Evolutionary conservation across 179 eudicot genomes (phyloP).

Genomic region (Corrigiola litoralis): DNA sequence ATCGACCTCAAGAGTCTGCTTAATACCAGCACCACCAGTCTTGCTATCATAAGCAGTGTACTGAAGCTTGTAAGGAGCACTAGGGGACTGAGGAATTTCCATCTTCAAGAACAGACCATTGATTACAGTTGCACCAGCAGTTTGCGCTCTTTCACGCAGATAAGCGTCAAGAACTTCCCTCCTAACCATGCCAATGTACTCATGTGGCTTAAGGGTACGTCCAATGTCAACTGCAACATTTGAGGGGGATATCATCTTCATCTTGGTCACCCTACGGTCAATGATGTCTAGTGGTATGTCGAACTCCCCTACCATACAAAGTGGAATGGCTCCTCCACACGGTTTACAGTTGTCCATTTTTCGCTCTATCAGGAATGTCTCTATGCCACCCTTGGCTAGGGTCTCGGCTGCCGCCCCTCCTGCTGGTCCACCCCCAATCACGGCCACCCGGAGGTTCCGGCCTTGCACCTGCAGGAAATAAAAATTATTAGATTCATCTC

Average conservation of each 20-base stretch:
- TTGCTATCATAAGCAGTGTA: constrained; percentile 76
- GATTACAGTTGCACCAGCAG: constrained; percentile 64
- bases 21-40: constrained; percentile 61
- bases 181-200: constrained; percentile 90
- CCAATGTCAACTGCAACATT: constrained; percentile 89
- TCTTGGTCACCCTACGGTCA: constrained; percentile 70
- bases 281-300: constrained; percentile 77
- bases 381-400: constrained; percentile 71
- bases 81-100: constrained; percentile 49
- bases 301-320: constrained; percentile 87
- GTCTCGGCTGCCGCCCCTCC: constrained; percentile 84
- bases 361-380: constrained; percentile 61
- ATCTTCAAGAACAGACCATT: constrained; percentile 85
- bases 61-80: constrained; percentile 58
- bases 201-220: constrained; percentile 68
- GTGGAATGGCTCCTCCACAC: constrained; percentile 84
- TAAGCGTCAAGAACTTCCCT: constrained; percentile 74
- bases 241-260: constrained; percentile 93
- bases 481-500: background rate
- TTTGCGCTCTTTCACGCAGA: constrained; percentile 61
- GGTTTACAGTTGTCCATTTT: constrained; percentile 84
- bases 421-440: constrained; percentile 84
- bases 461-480: constrained; percentile 28
- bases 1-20: constrained; percentile 66
- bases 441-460: constrained; percentile 72